A percentile compares a stretch with the other conserved stretches of the same genome.
phyloP scores from a whole-genome alignment of 1,284 basidiomycete species.

The Stygiomarasmius scandens region DNA sequence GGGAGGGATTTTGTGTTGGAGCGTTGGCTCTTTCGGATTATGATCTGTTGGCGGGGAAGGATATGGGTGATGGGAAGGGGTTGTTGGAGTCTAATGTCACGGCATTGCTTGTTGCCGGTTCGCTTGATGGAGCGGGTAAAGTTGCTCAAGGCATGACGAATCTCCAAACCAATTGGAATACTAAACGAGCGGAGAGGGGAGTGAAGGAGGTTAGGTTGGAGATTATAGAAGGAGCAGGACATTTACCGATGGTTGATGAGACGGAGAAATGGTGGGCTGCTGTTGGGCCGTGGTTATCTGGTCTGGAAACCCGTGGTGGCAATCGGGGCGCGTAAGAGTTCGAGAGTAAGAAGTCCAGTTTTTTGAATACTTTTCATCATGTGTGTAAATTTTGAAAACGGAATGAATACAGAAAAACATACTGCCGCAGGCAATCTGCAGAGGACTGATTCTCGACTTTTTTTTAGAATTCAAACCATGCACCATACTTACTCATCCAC shows the following conservation, averaged over 20 bases:
- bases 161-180: conserved; percentile 39
- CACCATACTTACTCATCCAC: too few species aligned
- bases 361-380: too few species aligned
- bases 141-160: conserved; percentile 38
- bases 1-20: conserved; percentile 46
- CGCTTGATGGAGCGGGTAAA: conserved; percentile 48
- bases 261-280: conserved; percentile 40
- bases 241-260: conserved; percentile 54
- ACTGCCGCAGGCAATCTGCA: too few species aligned
- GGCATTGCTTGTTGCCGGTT: conserved; percentile 46
- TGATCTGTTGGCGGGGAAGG: conserved; percentile 32
- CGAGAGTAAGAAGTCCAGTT: too few species aligned
- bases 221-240: conserved; percentile 42
- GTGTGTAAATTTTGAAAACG: too few species aligned
- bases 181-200: conserved; percentile 17
- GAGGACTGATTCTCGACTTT: too few species aligned
- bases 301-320: too few species aligned
- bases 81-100: conserved; percentile 28
- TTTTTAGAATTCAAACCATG: too few species aligned
- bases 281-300: conserved; percentile 24
- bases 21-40: conserved; percentile 47
- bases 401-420: too few species aligned
- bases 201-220: conserved; percentile 29
- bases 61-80: conserved; percentile 15
- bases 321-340: too few species aligned